Evolutionary conservation across 352 stramenopile genomes (phyloP), one percentile per base, ranked within the genome.

Genomic region (Aphanomyces cochlioides): DNA sequence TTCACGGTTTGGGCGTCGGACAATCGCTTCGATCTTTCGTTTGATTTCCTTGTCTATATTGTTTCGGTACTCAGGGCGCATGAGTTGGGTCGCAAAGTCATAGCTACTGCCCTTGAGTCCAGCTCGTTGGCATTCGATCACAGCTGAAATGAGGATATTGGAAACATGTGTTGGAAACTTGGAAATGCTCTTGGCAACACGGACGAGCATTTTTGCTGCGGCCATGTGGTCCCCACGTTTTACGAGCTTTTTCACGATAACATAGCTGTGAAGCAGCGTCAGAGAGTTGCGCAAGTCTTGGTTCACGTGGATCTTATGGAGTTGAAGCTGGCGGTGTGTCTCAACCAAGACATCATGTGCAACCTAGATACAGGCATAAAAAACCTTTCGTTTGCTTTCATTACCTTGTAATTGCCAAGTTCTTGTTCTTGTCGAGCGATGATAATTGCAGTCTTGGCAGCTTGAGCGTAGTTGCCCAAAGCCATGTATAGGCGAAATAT

Each of bases 401-500:
- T 8, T 28, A 90, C 74, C 61, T 93, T 93, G 79, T 98, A 98
- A 77, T 98, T 97, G 34, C 93, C 91, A 2, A 97, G 81, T 66
- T 96, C 90, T 68, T 97, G 90, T 75, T 98, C 91, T 67, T 98
- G 90, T 37, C 88, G 79, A 34, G 94, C 87, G 67, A 98, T 98
- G 74, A 98, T 96, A 61, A 97, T 84, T 10, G 93, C 93, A 5
- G 93, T 98, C 73, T 97, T 97, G 15, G 91, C 89, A 0, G 93
- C 93, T 72, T 98, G 88, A 0, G 88, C 75, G 77, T 96, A 98
- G 76, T 98, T 97, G 17, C 89, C 92, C n/a, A 98, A 82, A 21
- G 90, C 90, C 82, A 98, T 86, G 79, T 98, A 98, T 15, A 98
- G 74, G 0, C 91, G 84, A 66, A 98, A 98, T 63, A 98, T 98